Base-by-base conservation (phyloP, 2,329 filamentous ascomycete genomes). In the Teratosphaeria gauchensis region DNA sequence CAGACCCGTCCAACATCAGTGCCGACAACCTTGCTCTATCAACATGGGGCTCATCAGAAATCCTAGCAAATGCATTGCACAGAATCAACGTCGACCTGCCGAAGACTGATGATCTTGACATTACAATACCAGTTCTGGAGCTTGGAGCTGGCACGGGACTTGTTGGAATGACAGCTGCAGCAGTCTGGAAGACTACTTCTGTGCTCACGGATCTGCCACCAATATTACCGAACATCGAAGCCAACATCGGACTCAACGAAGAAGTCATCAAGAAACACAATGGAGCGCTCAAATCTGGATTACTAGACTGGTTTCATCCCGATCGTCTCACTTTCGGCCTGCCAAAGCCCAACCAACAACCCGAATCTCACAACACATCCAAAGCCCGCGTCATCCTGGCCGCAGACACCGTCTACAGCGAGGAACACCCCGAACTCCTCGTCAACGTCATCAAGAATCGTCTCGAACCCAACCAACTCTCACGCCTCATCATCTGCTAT, bases 361-460 rank as follows among this genome's bases (percentile, higher is more conserved):
- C 24, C 24, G 24, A 28, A 28, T 28, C 24, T 28, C 24, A 28
- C 16, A 11, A 38, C 14, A 21, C 52, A 32, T 42, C 32, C 19
- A 8, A 59, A 53, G 69, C 74, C 24, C 66, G 66, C 31, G 64
- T 76, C 16, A 71, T 77, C 32, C 63, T 77, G 1, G 74, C 75
- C 1, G 75, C 75, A 5, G 75, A 77, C 58, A 75, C 73, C 1
- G 66, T 76, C 12, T 77, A 77, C 62, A 70, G 67, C 6, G 72
- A 74, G 31, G 73, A 75, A 19, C 75, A 77, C 56, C 75, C 75
- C 2, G 66, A 69, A 46, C 61, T 77, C 46, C 64, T 77, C 3
- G 64, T 68, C 3, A 63, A 66, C 19, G 70, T 72, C 1, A 69
- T 76, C n/a, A 54, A 66, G 21, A 62, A 63, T 4, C 76, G 76